These are phyloP conservation scores for Toxoplasma gondii DNA, from an alignment of 169 alveolate species.

Conservation along the genomic window DNA sequence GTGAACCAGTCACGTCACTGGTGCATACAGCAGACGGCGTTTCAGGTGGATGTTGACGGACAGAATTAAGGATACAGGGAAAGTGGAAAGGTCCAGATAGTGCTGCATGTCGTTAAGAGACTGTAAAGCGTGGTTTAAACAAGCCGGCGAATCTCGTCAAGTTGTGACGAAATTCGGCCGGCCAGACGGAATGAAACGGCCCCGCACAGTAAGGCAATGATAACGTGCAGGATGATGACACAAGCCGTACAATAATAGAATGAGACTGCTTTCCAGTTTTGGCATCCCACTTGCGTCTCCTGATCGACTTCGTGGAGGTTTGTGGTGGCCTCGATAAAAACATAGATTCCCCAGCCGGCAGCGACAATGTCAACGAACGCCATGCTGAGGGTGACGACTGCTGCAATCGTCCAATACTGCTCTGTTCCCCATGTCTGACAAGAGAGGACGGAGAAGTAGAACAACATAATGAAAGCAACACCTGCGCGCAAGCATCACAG, in stretches of 20 bases:
- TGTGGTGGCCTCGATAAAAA: constrained; percentile 3
- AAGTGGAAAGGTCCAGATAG: neutral
- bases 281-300: constrained; percentile 15
- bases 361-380: constrained; percentile 48
- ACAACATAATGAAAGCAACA: constrained; percentile 59
- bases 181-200: constrained; percentile 46
- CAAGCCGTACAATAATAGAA: constrained; percentile 53
- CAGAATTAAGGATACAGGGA: too few species aligned
- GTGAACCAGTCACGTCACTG: too few species aligned
- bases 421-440: constrained; percentile 67
- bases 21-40: too few species aligned
- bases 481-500: constrained; percentile 27
- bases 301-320: neutral
- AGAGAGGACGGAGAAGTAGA: constrained; percentile 59
- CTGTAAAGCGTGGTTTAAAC: neutral
- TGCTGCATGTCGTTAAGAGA: neutral
- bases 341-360: constrained; percentile 54
- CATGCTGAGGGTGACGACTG: constrained; percentile 55
- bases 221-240: constrained; percentile 42
- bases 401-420: constrained; percentile 54
- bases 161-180: constrained; percentile 11
- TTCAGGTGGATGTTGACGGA: too few species aligned
- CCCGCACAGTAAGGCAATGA: constrained; percentile 50
- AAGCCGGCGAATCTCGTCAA: constrained; percentile 53
- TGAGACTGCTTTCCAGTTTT: constrained; percentile 22